A percentile compares a stretch with the other conserved stretches of the same genome.
Evolutionary conservation across 1,139 yeast species (phyloP).

Genomic region (Suhomyces atakaporum): DNA sequence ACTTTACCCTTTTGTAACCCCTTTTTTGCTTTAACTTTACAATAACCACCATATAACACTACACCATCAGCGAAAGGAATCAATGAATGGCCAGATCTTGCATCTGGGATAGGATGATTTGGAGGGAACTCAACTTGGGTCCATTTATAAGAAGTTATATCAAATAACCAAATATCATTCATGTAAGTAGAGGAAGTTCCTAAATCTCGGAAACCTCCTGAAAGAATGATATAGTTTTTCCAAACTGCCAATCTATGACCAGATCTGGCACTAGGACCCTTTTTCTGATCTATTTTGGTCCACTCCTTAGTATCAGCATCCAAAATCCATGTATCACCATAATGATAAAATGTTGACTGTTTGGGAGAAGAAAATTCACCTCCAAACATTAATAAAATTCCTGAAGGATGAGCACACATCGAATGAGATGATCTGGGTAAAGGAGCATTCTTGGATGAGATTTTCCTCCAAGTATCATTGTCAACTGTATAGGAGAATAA

Average conservation of each 20-base stretch:
- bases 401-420: conserved; percentile 91
- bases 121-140: conserved; percentile 83
- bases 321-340: conserved; percentile 92
- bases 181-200: conserved; percentile 82
- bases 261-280: conserved; percentile 82
- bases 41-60: conserved; percentile 88
- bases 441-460: conserved; percentile 83
- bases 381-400: conserved; percentile 82
- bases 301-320: conserved; percentile 86
- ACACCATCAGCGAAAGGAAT: conserved; percentile 85
- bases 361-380: conserved; percentile 98
- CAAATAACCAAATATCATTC: conserved; percentile 90
- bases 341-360: conserved; percentile 93
- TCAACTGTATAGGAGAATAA: conserved; percentile 72
- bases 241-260: conserved; percentile 90
- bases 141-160: conserved; percentile 89
- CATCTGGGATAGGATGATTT: conserved; percentile 80
- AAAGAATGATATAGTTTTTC: conserved; percentile 84
- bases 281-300: conserved; percentile 78
- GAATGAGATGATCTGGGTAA: conserved; percentile 93
- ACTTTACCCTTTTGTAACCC: conserved; percentile 92
- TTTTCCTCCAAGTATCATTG: conserved; percentile 77
- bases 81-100: conserved; percentile 91
- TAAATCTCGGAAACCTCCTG: conserved; percentile 92
- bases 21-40: conserved; percentile 87